Evolutionary conservation across 495 filamentous ascomycete genomes (phyloP), one percentile per base, ranked within the genome.

Genomic region (Aspergillus egyptiacus): DNA sequence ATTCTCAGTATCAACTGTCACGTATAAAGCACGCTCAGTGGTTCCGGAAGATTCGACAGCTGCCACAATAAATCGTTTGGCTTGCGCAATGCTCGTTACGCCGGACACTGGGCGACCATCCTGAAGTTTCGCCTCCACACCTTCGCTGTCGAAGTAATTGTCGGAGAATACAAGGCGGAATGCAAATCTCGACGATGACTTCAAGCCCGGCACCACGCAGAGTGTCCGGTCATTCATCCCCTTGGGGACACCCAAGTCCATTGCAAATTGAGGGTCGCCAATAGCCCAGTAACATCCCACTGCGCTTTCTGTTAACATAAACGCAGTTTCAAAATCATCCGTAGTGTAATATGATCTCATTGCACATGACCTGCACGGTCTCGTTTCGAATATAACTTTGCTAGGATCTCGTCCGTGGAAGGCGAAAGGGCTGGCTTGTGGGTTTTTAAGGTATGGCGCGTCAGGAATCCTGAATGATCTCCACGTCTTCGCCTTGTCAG

Each of bases 11-110:
- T 98, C 90, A 55, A 86, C 79, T 10, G 86, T 88, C 25, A 84
- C 76, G 55, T 82, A 98, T 51, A 98, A 75, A 17, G 89, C 89
- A 74, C 95, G 82, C 66, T 98, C 94, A 40, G 85, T 81, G 1
- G 90, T 95, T 24, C 84, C 82, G 27, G 79, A 70, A 19, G 88
- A 85, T 54, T 81, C 83, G 22, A 85, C 83, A 15, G 91, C 91
- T 14, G 82, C 89, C 9, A 98, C 79, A 31, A 98, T 66, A 61
- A 84, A 96, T 48, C 85, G 84, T 60, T 90, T 93, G 42, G 94
- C 87, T 5, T 81, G 69, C 19, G 84, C 86, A 58, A 91, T 69
- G 60, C 84, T 87, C 34, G 84, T 76, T 45, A 96, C 74, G 27
- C 89, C 91, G 46, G 77, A 69, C 6, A 95, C 79, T 5, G 84